phyloP scores from a whole-genome alignment of 1,139 yeast species.

The Blastobotrys ciferrii region DNA sequence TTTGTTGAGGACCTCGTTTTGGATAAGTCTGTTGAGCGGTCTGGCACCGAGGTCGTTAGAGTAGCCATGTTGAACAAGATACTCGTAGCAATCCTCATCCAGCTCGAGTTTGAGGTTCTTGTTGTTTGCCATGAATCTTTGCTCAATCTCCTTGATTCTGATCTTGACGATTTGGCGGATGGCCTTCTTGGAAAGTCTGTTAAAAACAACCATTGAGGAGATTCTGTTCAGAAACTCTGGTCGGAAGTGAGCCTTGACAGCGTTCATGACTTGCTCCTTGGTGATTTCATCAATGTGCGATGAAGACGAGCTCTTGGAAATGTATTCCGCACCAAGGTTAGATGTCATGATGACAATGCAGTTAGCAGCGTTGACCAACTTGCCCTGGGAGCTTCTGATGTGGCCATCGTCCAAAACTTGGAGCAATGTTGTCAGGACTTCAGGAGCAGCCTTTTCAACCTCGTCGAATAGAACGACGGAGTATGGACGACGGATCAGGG shows the following conservation, averaged over 20 bases:
- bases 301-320: conserved; percentile 67
- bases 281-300: conserved; percentile 56
- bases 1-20: conserved; percentile 78
- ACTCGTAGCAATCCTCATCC: conserved; percentile 72
- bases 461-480: conserved; percentile 94
- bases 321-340: conserved; percentile 90
- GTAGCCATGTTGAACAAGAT: conserved; percentile 73
- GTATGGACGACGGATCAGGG: conserved; percentile 86
- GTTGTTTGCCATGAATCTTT: conserved; percentile 80
- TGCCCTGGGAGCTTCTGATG: conserved; percentile 91
- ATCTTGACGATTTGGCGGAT: conserved; percentile 88
- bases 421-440: conserved; percentile 84
- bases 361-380: conserved; percentile 87
- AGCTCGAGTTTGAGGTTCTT: conserved; percentile 69
- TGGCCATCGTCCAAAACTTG: conserved; percentile 97
- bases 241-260: conserved; percentile 89
- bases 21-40: conserved; percentile 92
- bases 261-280: conserved; percentile 73
- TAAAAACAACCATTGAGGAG: conserved; percentile 87
- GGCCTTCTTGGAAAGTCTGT: conserved; percentile 86
- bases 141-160: conserved; percentile 78
- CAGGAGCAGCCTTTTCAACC: conserved; percentile 99
- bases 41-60: conserved; percentile 95
- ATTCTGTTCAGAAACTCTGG: conserved; percentile 98
- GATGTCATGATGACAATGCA: conserved; percentile 95